phyloP scores from a whole-genome alignment of 2,329 filamentous ascomycete species.

The Bipolaris bicolor region DNA sequence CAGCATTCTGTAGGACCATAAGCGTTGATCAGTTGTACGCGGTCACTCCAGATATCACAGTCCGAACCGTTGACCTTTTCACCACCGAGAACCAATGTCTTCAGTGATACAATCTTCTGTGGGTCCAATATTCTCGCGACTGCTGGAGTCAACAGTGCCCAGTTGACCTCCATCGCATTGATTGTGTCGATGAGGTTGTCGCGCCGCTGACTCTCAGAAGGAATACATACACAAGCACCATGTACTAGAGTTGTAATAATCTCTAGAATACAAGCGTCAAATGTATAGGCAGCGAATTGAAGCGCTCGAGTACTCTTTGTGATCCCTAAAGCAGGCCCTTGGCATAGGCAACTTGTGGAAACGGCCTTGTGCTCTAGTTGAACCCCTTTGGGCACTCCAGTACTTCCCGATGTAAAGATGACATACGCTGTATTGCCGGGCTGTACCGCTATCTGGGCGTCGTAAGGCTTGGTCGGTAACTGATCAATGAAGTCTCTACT shows the following conservation, averaged over 20 bases:
- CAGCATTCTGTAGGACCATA: slow-evolving; percentile 14
- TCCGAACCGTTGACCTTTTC: slow-evolving; percentile 6
- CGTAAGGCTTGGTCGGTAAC: background rate
- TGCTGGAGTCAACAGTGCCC: slow-evolving; percentile 19
- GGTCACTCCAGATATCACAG: slow-evolving; percentile 1
- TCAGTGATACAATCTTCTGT: slow-evolving; percentile 6
- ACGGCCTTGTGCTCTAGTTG: slow-evolving; percentile 6
- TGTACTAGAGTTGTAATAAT: slow-evolving; percentile 60
- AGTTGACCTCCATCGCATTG: slow-evolving; percentile 27
- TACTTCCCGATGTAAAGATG: slow-evolving; percentile 81
- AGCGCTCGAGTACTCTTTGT: slow-evolving; percentile 13
- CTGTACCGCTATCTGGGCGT: background rate
- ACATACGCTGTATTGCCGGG: slow-evolving; percentile 43
- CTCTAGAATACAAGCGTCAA: slow-evolving; percentile 63
- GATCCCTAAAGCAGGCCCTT: background rate
- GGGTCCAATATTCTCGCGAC: slow-evolving; percentile 18
- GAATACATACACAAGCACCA: slow-evolving; percentile 52
- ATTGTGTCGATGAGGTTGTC: slow-evolving; percentile 60
- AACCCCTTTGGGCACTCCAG: slow-evolving; percentile 76
- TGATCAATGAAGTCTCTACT: background rate
- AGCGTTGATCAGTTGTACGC: slow-evolving; percentile 13
- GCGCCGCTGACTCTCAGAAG: slow-evolving; percentile 56
- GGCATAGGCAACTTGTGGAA: background rate
- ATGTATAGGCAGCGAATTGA: slow-evolving; percentile 64
- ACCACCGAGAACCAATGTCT: slow-evolving; percentile 8